Evolutionary conservation across 257 asterid genomes (phyloP), one percentile per base, ranked within the genome.

Genomic region (Anisodus tanguticus): DNA sequence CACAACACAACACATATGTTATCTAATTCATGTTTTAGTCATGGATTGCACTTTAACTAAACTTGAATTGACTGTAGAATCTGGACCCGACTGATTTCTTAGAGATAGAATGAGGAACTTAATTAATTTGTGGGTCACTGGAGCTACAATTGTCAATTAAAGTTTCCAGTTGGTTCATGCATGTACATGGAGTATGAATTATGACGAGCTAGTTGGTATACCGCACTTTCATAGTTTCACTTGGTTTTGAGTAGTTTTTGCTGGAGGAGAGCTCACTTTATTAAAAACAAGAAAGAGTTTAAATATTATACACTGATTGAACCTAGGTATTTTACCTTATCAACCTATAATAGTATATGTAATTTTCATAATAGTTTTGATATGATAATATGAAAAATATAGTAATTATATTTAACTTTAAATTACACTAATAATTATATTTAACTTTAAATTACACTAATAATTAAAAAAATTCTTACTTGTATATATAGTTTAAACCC

Each of bases 111-210:
- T 31, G 35, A 31, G 35, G 35, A 31, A 31, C 35, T 31, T 1
- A 31, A 31, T 51, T 6, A 51, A 3, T 19, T 10, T 5, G 17
- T 72, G 12, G 41, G 41, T 41, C 59, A 47, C 5, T 72, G 41
- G 59, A 76, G 22, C 47, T 76, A 76, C 80, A 74, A 47, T 60
- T 74, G 8, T 76, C 81, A 3, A 26, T 26, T 26, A 51, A n/a
- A 76, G 35, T 76, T 76, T 51, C 62, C 62, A 74, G 19, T 74
- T 74, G 41, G 45, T 74, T 74, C 45, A 76, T 76, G 81, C 12
- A 51, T 68, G 19, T 5, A 17, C 66, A 59, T 66, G 19, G 13
- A 74, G 62, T 49, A 22, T 26, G 43, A 49, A 74, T 49, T 49
- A 70, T 16, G 55, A 41, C 19, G 6, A 8, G 68, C 22, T 62